Base-by-base conservation (phyloP, 805 yeast genomes). In the Saccharomycopsis synnaedendra region DNA sequence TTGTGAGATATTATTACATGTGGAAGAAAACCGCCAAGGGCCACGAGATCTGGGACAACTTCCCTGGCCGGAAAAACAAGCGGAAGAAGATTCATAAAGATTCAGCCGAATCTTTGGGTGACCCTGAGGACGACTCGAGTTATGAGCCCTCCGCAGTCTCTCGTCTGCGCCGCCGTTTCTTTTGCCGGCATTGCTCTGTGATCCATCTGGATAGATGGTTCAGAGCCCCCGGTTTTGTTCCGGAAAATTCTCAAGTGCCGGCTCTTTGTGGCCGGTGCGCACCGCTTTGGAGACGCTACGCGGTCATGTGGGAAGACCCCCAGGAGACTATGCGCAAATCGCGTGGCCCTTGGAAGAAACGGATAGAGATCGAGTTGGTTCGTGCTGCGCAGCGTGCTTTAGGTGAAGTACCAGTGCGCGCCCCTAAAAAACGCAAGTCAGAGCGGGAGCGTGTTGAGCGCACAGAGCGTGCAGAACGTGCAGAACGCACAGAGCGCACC, bases 21-120 rank as follows among this genome's bases (percentile, higher is more conserved):
- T 90, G 97, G 97, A 89, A 89, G 63, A 89, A 89, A 61, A 82
- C 95, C 0, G 67, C 74, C 32, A 70, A 71, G 41, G 97, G 97
- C 0, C 79, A 75, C 53, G 59, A 61, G 39, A 83, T 87, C 11
- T 85, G 97, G 95, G 95, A 86, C 35, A 79, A 81, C 57, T 85
- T 65, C 58, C 80, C 78, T 40, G 94, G 93, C 0, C 64, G 95
- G 45, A 62, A 71, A 39, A 78, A 78, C 55, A 83, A 82, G 59
- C 78, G 74, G 52, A 63, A 55, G 32, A 54, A 55, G 49, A 51
- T 58, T 46, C 55, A 51, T 32, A 64, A 54, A 45, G 56, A 51
- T 29, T 52, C 46, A 7, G 41, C 19, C 36, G 54, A 45, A n/a
- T 8, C 8, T 8, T 49, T 45, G 35, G 54, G 82, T 4, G 81